Evolutionary conservation across 129 eudicot species (phyloP), one percentile per base, ranked within the genome.

Genomic region (Pulicaria dysenterica): DNA sequence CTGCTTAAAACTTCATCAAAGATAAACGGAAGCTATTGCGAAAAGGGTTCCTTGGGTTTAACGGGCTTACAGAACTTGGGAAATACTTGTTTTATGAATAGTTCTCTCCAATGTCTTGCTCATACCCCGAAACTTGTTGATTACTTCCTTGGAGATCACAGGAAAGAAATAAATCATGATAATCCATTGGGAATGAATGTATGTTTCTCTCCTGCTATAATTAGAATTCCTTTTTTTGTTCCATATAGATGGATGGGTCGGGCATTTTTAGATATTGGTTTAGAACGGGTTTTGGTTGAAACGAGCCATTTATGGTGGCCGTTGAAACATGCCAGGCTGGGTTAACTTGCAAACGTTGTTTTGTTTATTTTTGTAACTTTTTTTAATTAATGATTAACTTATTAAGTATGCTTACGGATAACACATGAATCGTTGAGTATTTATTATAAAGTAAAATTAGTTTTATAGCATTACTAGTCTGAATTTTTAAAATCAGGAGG

Each of bases 171-270:
- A 46, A 95, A 95, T 70, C 83, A 82, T 38, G 89, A 86, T 12
- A 95, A 95, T 77, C 99, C 99, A 54, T 77, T 95, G 77, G 94
- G 99, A 84, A 95, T 95, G 99, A 92, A 91, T 69, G 99, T 95
- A 88, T 42, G 97, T 84, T 63, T 14, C 62, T 51, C 15, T 57
- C 13, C 60, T 31, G 24, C 50, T 70, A 3, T 72, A 12, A 55
- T 49, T 48, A 13, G 10, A 9, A 34, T 44, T 34, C 54, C 46
- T 2, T 64, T 73, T 19, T 19, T 51, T 15, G 51, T 50, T 62
- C 8, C 55, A 46, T 70, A 53, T 42, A 66, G 24, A 53, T 50
- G 74, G 19, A 36, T 7, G 8, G 16, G 61, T 68, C 7, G 46
- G 73, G 73, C 51, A n/a, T 47, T 5, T 5, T 24, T 24, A 24